phyloP scores from a whole-genome alignment of 2,329 filamentous ascomycete genomes.

The Leptographium lundbergii region DNA sequence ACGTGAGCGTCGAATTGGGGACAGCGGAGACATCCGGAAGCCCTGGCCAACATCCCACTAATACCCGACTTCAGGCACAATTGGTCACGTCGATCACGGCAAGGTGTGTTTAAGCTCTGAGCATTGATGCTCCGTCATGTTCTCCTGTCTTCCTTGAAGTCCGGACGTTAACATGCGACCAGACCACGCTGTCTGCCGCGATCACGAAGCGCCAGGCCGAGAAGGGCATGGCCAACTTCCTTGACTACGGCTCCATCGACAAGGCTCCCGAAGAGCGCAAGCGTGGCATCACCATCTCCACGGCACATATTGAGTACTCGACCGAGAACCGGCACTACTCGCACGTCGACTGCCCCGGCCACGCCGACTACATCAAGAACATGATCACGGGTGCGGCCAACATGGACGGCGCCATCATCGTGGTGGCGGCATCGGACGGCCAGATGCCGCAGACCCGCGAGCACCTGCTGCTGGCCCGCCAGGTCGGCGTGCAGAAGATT shows the following conservation, averaged over 20 bases:
- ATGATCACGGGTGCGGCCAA: conserved; percentile 99
- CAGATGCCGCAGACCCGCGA: conserved; percentile 99
- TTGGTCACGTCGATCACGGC: conserved; percentile 98
- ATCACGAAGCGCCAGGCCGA: conserved; percentile 97
- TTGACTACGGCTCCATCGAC: conserved; percentile 96
- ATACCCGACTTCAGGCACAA: conserved; percentile 51
- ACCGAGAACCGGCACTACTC: conserved; percentile 94
- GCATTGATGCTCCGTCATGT: neutral
- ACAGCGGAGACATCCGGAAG: neutral
- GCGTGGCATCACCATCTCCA: conserved; percentile 99
- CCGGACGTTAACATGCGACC: conserved; percentile 8
- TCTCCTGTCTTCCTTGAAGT: neutral
- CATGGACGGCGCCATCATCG: conserved; percentile 98
- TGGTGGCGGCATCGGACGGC: conserved; percentile 94
- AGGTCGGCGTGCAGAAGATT: conserved; percentile 95
- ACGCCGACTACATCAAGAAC: conserved; percentile 99
- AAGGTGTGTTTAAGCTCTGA: conserved; percentile 51
- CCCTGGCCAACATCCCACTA: neutral
- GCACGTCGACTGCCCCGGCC: conserved; percentile 98
- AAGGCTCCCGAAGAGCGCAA: conserved; percentile 99
- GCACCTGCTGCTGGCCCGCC: conserved; percentile 91
- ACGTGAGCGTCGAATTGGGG: conserved; percentile 16
- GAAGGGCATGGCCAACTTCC: conserved; percentile 86
- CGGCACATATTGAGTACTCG: conserved; percentile 95
- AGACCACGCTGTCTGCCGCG: conserved; percentile 96